phyloP scores from a whole-genome alignment of 805 yeast genomes.

The Dipodascus albidus region DNA sequence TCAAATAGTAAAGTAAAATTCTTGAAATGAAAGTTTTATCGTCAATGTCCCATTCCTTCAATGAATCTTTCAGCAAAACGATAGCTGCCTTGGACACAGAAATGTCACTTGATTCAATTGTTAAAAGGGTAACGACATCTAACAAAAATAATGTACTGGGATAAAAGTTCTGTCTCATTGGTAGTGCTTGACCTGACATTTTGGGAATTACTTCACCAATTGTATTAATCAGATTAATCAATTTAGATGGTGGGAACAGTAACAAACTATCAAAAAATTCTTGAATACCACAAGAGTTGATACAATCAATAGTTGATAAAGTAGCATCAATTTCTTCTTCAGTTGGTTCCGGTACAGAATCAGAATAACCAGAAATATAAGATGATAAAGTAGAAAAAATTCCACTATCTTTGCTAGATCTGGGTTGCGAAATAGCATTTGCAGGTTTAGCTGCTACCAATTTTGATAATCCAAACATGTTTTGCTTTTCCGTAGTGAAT shows the following conservation, averaged over 20 bases:
- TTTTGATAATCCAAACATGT: slow-evolving; percentile 45
- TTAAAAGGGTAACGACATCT: slow-evolving; percentile 17
- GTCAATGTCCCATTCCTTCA: slow-evolving; percentile 11
- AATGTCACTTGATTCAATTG: slow-evolving; percentile 6
- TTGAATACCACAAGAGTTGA: slow-evolving; percentile 54
- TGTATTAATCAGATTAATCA: not conserved
- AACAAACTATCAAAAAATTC: slow-evolving; percentile 37
- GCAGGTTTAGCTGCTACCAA: slow-evolving; percentile 57
- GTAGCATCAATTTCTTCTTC: slow-evolving; percentile 88
- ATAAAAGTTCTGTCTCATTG: slow-evolving; percentile 18
- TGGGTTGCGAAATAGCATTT: slow-evolving; percentile 45
- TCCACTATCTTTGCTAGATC: slow-evolving; percentile 61
- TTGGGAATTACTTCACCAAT: not conserved
- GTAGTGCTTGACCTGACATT: slow-evolving; percentile 8
- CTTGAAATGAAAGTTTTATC: slow-evolving; percentile 21
- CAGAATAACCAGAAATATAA: slow-evolving; percentile 76
- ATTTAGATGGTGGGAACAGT: slow-evolving; percentile 16
- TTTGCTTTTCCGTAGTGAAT: slow-evolving; percentile 22
- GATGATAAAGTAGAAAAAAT: slow-evolving; percentile 87
- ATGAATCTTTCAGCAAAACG: slow-evolving; percentile 6
- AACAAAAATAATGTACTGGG: slow-evolving; percentile 22
- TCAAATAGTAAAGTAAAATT: slow-evolving; percentile 31
- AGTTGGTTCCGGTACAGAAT: slow-evolving; percentile 83
- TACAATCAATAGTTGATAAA: slow-evolving; percentile 69
- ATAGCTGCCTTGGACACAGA: slow-evolving; percentile 4